phyloP scores from a whole-genome alignment of 2,329 filamentous ascomycete species.

The Penicillium griseofulvum region DNA sequence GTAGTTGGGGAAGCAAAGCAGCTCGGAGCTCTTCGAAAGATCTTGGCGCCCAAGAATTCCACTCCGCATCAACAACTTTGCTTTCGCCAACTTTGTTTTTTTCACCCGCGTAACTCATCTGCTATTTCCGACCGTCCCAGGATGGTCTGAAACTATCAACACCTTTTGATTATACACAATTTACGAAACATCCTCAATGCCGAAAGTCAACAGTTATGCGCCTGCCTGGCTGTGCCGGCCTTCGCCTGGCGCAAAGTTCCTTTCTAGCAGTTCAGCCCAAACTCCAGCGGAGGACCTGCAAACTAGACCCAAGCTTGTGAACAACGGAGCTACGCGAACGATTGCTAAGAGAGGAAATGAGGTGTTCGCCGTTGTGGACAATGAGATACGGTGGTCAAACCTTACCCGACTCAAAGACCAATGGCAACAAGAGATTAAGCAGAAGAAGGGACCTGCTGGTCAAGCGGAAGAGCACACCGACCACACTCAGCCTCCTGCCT shows the following conservation, averaged over 20 bases:
- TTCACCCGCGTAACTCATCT: not conserved
- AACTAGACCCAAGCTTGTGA: slow-evolving; percentile 24
- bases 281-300: slow-evolving; percentile 27
- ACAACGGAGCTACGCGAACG: slow-evolving; percentile 53
- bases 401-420: slow-evolving; percentile 72
- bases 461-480: slow-evolving; percentile 22
- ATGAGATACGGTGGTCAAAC: slow-evolving; percentile 89
- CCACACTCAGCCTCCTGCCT: slow-evolving; percentile 36
- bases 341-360: slow-evolving; percentile 82
- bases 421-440: slow-evolving; percentile 43
- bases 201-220: slow-evolving; percentile 79
- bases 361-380: slow-evolving; percentile 82
- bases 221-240: slow-evolving; percentile 81
- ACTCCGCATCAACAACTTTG: slow-evolving; percentile 21
- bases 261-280: slow-evolving; percentile 55
- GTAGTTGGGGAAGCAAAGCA: slow-evolving; percentile 19
- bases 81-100: slow-evolving; percentile 1
- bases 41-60: slow-evolving; percentile 27
- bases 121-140: slow-evolving; percentile 1
- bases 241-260: slow-evolving; percentile 74
- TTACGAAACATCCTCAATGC: slow-evolving; percentile 57
- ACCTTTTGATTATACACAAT: not conserved
- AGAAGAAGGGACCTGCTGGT: slow-evolving; percentile 27
- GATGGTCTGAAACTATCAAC: slow-evolving; percentile 7
- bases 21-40: slow-evolving; percentile 22